Evolutionary conservation across 192 early-diverging fungal species (phyloP).

Genomic region (Umbelopsis ramanniana): DNA sequence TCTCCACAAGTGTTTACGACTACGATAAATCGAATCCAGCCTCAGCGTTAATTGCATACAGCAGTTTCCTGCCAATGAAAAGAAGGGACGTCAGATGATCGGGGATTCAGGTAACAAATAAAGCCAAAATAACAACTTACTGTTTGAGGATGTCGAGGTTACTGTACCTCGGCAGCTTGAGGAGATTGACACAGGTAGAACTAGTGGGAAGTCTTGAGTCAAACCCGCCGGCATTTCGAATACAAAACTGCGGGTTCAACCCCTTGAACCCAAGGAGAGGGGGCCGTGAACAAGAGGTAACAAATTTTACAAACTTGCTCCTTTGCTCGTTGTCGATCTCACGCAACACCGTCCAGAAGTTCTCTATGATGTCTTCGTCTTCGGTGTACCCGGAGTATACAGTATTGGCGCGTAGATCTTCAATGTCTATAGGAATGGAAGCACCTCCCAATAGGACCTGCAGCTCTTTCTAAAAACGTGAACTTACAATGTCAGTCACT

Average conservation of each 20-base stretch:
- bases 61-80: constrained; percentile 68
- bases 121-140: constrained; percentile 40
- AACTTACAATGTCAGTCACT: no score
- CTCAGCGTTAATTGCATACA: constrained; percentile 83
- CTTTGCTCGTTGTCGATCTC: constrained; percentile 50
- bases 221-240: constrained; percentile 69
- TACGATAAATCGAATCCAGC: constrained; percentile 93
- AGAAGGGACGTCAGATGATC: constrained; percentile 18
- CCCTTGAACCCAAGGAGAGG: constrained; percentile 90
- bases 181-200: constrained; percentile 86
- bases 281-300: constrained; percentile 89
- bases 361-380: constrained; percentile 73
- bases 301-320: constrained; percentile 76
- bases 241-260: constrained; percentile 72
- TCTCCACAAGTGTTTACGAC: background rate
- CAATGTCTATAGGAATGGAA: constrained; percentile 73
- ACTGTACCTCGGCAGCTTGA: constrained; percentile 87
- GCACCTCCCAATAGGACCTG: constrained; percentile 88
- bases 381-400: constrained; percentile 74
- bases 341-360: constrained; percentile 63
- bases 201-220: constrained; percentile 79
- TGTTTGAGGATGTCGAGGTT: constrained; percentile 54
- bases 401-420: constrained; percentile 76
- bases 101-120: background rate
- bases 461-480: constrained; percentile 71